Evolutionary conservation across 805 yeast genomes (phyloP).

Genomic region (Saccharomycopsis sp.): DNA sequence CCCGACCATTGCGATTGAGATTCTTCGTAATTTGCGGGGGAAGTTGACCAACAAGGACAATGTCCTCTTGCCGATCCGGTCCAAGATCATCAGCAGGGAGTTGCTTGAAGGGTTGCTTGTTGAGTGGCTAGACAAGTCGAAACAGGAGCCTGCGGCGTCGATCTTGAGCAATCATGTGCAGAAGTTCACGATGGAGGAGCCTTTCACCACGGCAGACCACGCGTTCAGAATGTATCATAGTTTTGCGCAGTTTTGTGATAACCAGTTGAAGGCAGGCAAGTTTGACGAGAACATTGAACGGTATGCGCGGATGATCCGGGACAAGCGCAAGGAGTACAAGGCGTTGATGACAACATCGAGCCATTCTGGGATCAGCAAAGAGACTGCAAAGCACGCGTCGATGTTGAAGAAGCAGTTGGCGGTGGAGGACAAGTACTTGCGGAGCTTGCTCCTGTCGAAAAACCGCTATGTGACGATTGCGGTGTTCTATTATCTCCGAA

Average conservation of each 20-base stretch:
- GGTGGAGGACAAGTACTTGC: slow-evolving; percentile 41
- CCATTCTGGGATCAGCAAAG: slow-evolving; percentile 29
- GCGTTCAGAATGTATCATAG: slow-evolving; percentile 40
- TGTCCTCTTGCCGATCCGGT: slow-evolving; percentile 15
- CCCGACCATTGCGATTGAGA: slow-evolving; percentile 44
- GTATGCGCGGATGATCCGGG: slow-evolving; percentile 32
- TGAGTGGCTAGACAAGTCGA: slow-evolving; percentile 64
- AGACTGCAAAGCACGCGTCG: slow-evolving; percentile 44
- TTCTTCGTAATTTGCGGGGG: slow-evolving; percentile 33
- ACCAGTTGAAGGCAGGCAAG: slow-evolving; percentile 41
- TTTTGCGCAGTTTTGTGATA: slow-evolving; percentile 68
- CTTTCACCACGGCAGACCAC: not conserved
- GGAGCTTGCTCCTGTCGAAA: slow-evolving; percentile 30
- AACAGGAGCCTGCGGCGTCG: slow-evolving; percentile 53
- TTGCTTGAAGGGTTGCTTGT: slow-evolving; percentile 37
- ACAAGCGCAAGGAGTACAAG: slow-evolving; percentile 39
- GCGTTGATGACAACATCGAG: slow-evolving; percentile 37
- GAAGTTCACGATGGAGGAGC: slow-evolving; percentile 27
- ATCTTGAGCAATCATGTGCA: slow-evolving; percentile 52
- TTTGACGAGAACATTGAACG: slow-evolving; percentile 37
- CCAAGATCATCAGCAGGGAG: slow-evolving; percentile 20
- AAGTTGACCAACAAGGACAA: slow-evolving; percentile 11
- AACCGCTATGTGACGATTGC: slow-evolving; percentile 43
- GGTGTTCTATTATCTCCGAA: slow-evolving; percentile 47
- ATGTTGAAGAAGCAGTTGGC: slow-evolving; percentile 39